These are phyloP conservation scores for Lactarius quietus DNA, from an alignment of 768 basidiomycete species.

Conservation along the genomic window DNA sequence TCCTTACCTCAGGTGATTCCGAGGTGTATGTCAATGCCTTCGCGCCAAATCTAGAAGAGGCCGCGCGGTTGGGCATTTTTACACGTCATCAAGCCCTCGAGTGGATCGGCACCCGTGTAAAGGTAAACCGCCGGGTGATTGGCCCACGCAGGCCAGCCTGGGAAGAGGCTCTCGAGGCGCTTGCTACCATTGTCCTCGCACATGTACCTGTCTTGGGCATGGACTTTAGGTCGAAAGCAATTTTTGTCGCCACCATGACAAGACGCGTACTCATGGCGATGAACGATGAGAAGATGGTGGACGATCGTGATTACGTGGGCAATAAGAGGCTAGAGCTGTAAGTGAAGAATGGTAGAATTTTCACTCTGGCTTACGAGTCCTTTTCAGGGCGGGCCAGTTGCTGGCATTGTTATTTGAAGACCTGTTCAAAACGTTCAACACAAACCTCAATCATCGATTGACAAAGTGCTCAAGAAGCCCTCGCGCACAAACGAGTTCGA, in stretches of 20 bases:
- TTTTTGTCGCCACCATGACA: conserved; percentile 98
- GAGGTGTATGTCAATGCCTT: conserved; percentile 86
- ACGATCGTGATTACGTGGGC: conserved; percentile 98
- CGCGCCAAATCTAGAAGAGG: conserved; percentile 90
- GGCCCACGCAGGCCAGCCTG: conserved; percentile 81
- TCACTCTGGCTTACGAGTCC: conserved; percentile 1
- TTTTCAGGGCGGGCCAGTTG: conserved; percentile 83
- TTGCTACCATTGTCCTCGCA: conserved; percentile 96
- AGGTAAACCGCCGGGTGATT: conserved; percentile 75
- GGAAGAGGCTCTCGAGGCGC: conserved; percentile 94
- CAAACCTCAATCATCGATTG: conserved; percentile 93
- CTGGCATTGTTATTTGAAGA: conserved; percentile 96
- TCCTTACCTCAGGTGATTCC: conserved; percentile 88
- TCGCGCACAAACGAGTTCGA: conserved; percentile 94
- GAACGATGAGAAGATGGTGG: conserved; percentile 95
- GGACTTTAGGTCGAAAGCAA: conserved; percentile 90
- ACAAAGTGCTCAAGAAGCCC: conserved; percentile 95
- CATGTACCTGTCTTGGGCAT: conserved; percentile 90
- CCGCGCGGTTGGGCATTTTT: conserved; percentile 85
- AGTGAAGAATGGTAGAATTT: conserved; percentile 31
- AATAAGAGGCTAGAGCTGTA: conserved; percentile 98
- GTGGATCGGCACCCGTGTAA: conserved; percentile 91
- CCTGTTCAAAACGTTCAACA: conserved; percentile 97
- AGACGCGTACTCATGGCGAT: conserved; percentile 94
- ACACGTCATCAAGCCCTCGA: conserved; percentile 93